Evolutionary conservation across 2,329 filamentous ascomycete species (phyloP).

Genomic region (Aspergillus udagawae): DNA sequence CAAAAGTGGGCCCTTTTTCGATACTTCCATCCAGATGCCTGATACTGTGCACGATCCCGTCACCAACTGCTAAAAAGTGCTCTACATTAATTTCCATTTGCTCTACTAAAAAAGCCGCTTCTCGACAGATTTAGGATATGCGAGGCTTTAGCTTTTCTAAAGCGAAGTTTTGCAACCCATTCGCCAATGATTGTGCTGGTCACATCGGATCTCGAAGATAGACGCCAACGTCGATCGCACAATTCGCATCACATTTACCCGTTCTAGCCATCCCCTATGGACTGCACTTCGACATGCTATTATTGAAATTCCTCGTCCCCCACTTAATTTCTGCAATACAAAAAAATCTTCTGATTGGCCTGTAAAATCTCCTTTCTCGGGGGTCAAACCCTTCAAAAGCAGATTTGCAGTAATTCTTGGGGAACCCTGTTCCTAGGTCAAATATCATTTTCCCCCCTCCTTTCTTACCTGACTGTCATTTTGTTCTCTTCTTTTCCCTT

Average conservation of each 20-base stretch:
- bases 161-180: conserved; percentile 14
- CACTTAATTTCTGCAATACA: conserved; percentile 8
- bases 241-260: conserved; percentile 21
- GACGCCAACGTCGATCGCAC: conserved; percentile 21
- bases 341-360: neutral
- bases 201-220: conserved; percentile 17
- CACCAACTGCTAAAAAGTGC: conserved; percentile 1
- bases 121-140: conserved; percentile 2
- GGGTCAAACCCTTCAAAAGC: conserved; percentile 15
- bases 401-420: conserved; percentile 15
- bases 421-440: conserved; percentile 2
- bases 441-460: neutral
- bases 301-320: conserved; percentile 13
- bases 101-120: neutral
- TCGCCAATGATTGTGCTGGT: conserved; percentile 23
- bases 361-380: neutral
- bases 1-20: conserved; percentile 3
- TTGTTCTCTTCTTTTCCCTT: conserved; percentile 5
- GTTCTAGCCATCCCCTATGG: conserved; percentile 15
- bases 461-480: neutral
- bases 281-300: conserved; percentile 13
- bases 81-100: conserved; percentile 1
- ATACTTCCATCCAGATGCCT: conserved; percentile 2
- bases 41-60: conserved; percentile 5
- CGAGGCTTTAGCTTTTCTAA: conserved; percentile 4